Percentiles rank a stretch among this genome's conserved stretches.
Evolutionary conservation across 176 grass and related monocot genomes (phyloP).

Genomic region (Raddia guianensis): DNA sequence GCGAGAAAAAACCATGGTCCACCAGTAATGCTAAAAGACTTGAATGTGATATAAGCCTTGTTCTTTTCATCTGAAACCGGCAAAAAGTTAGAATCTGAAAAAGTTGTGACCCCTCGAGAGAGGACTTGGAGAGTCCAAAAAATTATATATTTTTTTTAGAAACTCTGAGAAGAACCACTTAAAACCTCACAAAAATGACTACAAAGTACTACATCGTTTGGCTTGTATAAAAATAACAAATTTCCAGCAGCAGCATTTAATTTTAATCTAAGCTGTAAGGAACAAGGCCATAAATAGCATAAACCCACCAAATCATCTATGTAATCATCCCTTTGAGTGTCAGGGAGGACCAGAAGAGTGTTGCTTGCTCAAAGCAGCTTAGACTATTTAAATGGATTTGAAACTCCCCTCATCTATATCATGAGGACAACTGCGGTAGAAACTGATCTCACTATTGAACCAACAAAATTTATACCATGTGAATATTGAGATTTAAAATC

Average conservation of each 20-base stretch:
- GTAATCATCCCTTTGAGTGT: neutral
- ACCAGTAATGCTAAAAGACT: neutral
- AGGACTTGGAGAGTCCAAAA: no score
- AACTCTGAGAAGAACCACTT: no score
- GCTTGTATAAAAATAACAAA: no score
- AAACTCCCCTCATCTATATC: neutral
- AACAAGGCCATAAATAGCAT: neutral
- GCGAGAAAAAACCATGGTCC: neutral
- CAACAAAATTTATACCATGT: neutral
- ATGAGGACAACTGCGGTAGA: constrained; percentile 1
- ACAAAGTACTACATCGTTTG: no score
- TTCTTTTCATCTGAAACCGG: no score
- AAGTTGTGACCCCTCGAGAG: no score
- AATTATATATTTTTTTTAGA: no score
- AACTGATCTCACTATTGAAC: neutral
- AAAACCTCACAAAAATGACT: no score
- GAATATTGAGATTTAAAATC: constrained; percentile 3
- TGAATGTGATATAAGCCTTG: no score
- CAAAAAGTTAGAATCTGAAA: no score
- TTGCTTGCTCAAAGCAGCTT: neutral
- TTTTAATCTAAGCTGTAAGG: no score
- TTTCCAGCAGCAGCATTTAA: no score
- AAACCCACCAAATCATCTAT: neutral
- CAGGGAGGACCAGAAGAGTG: neutral
- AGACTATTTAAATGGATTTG: neutral